These are phyloP conservation scores for Borovskyia barvae DNA, from an alignment of 208 protist genomes.

Conservation along the genomic window DNA sequence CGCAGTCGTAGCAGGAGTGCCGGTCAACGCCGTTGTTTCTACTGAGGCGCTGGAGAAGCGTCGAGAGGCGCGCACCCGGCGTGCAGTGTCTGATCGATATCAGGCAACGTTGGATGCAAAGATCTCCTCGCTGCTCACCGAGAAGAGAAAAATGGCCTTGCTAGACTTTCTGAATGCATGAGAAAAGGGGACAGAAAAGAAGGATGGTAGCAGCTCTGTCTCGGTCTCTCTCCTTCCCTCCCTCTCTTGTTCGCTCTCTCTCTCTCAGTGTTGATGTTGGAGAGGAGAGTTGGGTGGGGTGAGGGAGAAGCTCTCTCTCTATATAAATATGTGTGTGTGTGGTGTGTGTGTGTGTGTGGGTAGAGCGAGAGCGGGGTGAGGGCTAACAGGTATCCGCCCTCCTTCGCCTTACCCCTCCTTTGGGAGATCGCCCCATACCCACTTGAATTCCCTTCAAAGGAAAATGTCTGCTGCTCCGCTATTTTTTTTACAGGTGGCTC, in stretches of 20 bases:
- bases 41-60: slow-evolving; percentile 23
- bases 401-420: too few species aligned
- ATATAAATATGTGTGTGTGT: too few species aligned
- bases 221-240: neutral
- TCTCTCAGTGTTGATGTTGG: neutral
- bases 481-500: too few species aligned
- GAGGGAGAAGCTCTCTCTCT: too few species aligned
- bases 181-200: neutral
- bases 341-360: too few species aligned
- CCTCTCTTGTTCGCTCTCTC: slow-evolving; percentile 2
- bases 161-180: slow-evolving; percentile 34
- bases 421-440: too few species aligned
- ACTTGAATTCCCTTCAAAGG: too few species aligned
- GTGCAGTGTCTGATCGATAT: slow-evolving; percentile 37
- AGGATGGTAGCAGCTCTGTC: neutral
- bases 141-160: slow-evolving; percentile 30
- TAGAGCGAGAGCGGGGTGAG: too few species aligned
- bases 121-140: slow-evolving; percentile 23
- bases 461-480: too few species aligned
- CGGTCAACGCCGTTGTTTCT: slow-evolving; percentile 2
- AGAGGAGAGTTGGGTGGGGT: too few species aligned
- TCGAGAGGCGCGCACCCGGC: slow-evolving; percentile 41
- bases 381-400: too few species aligned
- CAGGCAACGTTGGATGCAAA: slow-evolving; percentile 30
- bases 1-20: neutral